Conservation (phyloP, 441 rosid genomes). For the Daphne laureola region DNA sequence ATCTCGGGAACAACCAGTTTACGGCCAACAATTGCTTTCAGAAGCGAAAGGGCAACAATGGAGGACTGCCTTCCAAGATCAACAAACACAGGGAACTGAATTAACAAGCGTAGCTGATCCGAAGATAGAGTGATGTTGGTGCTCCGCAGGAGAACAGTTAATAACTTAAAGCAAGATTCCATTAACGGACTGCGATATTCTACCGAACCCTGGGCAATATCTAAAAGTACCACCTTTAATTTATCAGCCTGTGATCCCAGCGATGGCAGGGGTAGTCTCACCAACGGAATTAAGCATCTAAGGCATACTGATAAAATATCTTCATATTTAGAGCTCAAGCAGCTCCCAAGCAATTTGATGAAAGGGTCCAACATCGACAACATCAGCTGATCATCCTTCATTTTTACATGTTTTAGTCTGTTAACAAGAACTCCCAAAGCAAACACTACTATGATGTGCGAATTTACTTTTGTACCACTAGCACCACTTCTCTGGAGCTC, state of each 20-base stretch:
- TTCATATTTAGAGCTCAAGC: slow-evolving; percentile 87
- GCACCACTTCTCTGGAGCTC: slow-evolving; percentile 22
- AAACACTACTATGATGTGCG: slow-evolving; percentile 73
- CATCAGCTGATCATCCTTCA: slow-evolving; percentile 34
- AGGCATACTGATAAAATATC: slow-evolving; percentile 68
- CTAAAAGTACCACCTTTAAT: slow-evolving; percentile 62
- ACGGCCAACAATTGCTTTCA: slow-evolving; percentile 69
- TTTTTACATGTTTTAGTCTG: slow-evolving; percentile 45
- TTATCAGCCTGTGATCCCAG: slow-evolving; percentile 69
- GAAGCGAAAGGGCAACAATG: slow-evolving; percentile 59
- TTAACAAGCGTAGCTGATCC: slow-evolving; percentile 59
- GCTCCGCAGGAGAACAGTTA: slow-evolving; percentile 67
- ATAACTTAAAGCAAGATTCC: slow-evolving; percentile 78
- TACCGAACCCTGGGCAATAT: slow-evolving; percentile 58
- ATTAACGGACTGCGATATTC: slow-evolving; percentile 52
- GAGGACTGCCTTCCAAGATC: slow-evolving; percentile 82
- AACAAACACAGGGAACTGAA: slow-evolving; percentile 79
- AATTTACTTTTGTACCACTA: slow-evolving; percentile 36
- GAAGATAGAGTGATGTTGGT: slow-evolving; percentile 57
- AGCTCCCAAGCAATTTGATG: slow-evolving; percentile 52
- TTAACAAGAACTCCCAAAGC: slow-evolving; percentile 63
- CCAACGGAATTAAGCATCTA: slow-evolving; percentile 65
- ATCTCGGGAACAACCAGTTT: slow-evolving; percentile 85
- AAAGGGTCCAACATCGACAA: slow-evolving; percentile 87
- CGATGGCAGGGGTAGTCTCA: slow-evolving; percentile 77